Conservation (phyloP, 2,329 filamentous ascomycete genomes). For the Ilyonectria robusta region DNA sequence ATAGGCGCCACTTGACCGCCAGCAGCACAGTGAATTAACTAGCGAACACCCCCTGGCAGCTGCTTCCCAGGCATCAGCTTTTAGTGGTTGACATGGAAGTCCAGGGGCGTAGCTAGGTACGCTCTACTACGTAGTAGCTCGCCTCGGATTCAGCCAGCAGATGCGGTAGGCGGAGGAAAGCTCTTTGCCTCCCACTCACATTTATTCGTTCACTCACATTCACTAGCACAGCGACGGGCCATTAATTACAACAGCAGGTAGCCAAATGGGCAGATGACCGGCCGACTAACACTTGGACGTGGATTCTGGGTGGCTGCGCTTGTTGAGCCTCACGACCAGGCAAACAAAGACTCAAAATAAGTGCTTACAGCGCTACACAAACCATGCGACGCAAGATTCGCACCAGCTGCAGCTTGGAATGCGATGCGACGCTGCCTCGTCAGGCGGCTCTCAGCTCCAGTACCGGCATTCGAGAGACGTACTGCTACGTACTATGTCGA, state of each 20-base stretch:
- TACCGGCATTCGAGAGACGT: not conserved
- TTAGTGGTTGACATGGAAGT: not conserved
- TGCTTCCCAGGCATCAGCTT: not conserved
- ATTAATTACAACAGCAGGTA: not conserved
- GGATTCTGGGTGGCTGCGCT: not conserved
- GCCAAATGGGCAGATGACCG: not conserved
- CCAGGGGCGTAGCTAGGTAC: not conserved
- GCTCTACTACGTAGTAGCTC: conserved; percentile 1
- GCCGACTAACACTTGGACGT: not conserved
- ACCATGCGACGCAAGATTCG: too few relatives aligned
- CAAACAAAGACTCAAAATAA: not conserved
- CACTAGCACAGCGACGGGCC: not conserved
- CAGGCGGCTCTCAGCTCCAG: not conserved
- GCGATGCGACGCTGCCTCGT: too few relatives aligned
- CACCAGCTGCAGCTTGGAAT: too few relatives aligned
- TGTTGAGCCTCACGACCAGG: not conserved
- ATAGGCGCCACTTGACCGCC: not conserved
- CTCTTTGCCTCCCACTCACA: not conserved
- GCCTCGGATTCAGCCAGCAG: not conserved
- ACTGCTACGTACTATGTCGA: not conserved
- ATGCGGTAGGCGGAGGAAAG: not conserved
- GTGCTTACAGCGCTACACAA: not conserved
- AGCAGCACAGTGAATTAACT: not conserved
- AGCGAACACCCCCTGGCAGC: not conserved
- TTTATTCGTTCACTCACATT: not conserved